phyloP scores from a whole-genome alignment of 2,329 filamentous ascomycete genomes.

The Periconia sp. region DNA sequence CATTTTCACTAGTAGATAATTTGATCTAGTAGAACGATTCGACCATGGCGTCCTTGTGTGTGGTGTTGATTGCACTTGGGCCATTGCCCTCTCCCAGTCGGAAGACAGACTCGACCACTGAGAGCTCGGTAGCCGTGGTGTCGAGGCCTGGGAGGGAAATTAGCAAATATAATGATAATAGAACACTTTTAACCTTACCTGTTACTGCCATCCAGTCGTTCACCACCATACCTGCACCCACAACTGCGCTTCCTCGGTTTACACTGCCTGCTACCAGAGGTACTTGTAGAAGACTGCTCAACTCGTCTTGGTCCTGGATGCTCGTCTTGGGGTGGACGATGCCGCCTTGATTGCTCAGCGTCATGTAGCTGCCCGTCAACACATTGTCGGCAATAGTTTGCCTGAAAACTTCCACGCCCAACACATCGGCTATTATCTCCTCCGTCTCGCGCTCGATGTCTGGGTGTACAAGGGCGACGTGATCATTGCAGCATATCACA shows the following conservation, averaged over 20 bases:
- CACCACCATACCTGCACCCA: conserved; percentile 96
- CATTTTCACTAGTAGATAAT: background rate
- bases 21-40: conserved; percentile 90
- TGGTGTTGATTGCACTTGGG: conserved; percentile 76
- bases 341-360: conserved; percentile 90
- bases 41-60: conserved; percentile 96
- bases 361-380: conserved; percentile 94
- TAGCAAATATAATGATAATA: background rate
- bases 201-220: conserved; percentile 98
- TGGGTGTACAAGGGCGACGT: conserved; percentile 93
- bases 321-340: conserved; percentile 96
- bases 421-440: conserved; percentile 95
- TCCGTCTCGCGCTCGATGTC: conserved; percentile 97
- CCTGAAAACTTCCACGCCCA: conserved; percentile 85
- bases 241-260: conserved; percentile 89
- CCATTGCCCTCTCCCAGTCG: conserved; percentile 82
- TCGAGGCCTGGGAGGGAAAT: conserved; percentile 65
- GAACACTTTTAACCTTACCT: conserved; percentile 23
- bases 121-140: conserved; percentile 95
- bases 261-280: conserved; percentile 92
- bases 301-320: conserved; percentile 97
- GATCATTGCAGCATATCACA: conserved; percentile 94
- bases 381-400: conserved; percentile 98
- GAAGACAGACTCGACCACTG: conserved; percentile 95
- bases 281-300: conserved; percentile 89